Evolutionary conservation across 306 rosid genomes (phyloP), one percentile per base, ranked within the genome.

Genomic region (Heteromeles arbutifolia): DNA sequence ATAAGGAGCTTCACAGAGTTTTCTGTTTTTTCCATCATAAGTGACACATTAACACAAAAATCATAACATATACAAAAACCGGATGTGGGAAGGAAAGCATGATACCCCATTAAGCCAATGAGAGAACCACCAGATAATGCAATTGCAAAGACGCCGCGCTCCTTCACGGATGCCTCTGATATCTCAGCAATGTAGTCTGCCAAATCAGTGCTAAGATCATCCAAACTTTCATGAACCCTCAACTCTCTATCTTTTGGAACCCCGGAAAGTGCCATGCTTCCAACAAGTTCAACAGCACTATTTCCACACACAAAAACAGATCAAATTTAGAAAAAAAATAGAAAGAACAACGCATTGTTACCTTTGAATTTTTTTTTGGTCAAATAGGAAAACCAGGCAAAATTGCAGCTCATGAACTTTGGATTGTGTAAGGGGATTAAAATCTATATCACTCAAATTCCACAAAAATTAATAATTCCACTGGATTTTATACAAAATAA

Each of bases 91-190:
- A 78, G 85, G 83, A 87, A 84, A 80, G 73, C 78, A 85, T 82
- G 72, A 86, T 96, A 96, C 99, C 99, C 96, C 97, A 96, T 80
- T 86, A 96, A 89, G 84, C 87, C 88, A 90, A 96, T 87, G 78
- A 92, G 98, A 86, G 99, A 96, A 87, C 99, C 99, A 92, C 99
- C 99, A 81, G 99, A 90, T 82, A 96, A 82, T 78, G 93, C 99
- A 71, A 96, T 67, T 54, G 99, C 78, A 88, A 96, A 96, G 37
- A 80, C 87, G 37, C 98, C 99, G 24, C 93, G 84, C 82, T 90
- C 98, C 87, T 96, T 88, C 89, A 96, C 98, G 52, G 97, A 85
- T 14, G 84, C 88, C 79, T 96, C 98, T 9, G 99, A 88, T 75
- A 92, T 67, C 67, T 90, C 97, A 21, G 97, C 96, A 85, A 96